Evolutionary conservation across 768 basidiomycete genomes (phyloP), one percentile per base, ranked within the genome.

Genomic region (Paxillus rubicundulus): DNA sequence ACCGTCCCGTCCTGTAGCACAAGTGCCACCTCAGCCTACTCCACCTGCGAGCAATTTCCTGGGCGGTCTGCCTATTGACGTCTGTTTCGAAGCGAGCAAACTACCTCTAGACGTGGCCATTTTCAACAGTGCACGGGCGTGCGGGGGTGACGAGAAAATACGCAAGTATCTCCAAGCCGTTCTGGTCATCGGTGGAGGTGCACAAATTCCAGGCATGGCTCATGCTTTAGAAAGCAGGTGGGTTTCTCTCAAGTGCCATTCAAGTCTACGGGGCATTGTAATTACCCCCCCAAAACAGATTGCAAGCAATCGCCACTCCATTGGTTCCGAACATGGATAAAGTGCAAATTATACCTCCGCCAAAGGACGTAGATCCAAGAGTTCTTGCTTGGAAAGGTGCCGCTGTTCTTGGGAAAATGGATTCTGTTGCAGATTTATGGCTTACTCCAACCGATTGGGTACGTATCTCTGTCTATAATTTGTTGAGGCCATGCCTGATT

Each of bases 301-400:
- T 92, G 40, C 88, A 91, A 63, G 91, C 88, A 0, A 92, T 92
- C 49, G 88, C 89, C 9, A 89, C 87, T 9, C 88, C 90, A 5
- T 70, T 95, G 38, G 86, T 91, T 14, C 79, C 81, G 14, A 86
- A 85, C 63, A 91, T 94, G 84, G 87, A 89, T 64, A 89, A 88
- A 61, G 88, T 96, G 7, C 84, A 87, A 58, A 90, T 97, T 53
- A 89, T 98, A 42, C 91, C 93, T n/a, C 88, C 93, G 2, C 94
- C 95, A 1, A 89, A 94, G 66, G 92, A 93, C 54, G 82, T 98
- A 40, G 94, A 98, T 69, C 92, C 92, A 5, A 81, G 84, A 21
- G 85, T 92, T 34, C 79, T 98, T 30, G 85, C 85, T 14, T 99
- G 97, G 97, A 98, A 98, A 69, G 97, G 97, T 9, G 92, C 87